Percentiles rank a stretch among this genome's conserved stretches.
Conservation (phyloP, 768 basidiomycete species). For the Leccinum olivaceopallidum region DNA sequence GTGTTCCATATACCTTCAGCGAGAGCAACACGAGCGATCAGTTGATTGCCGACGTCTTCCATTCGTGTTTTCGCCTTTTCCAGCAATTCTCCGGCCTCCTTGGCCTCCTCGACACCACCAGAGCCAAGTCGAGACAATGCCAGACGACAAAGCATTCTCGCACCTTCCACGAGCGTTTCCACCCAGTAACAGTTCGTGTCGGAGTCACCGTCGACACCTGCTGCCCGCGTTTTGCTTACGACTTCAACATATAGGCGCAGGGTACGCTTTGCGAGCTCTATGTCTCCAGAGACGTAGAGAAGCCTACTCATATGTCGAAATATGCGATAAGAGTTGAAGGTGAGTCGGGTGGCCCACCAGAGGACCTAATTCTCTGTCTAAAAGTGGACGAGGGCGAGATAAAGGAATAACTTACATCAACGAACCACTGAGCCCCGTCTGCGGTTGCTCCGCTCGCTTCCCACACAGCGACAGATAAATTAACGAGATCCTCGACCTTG, state of each 20-base stretch:
- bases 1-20: conserved; percentile 76
- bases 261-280: conserved; percentile 66
- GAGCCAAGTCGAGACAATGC: conserved; percentile 35
- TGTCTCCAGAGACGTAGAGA: conserved; percentile 60
- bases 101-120: conserved; percentile 57
- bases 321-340: conserved; percentile 88
- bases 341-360: conserved; percentile 93
- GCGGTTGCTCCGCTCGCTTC: conserved; percentile 67
- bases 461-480: conserved; percentile 80
- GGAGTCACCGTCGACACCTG: conserved; percentile 42
- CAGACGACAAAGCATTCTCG: conserved; percentile 69
- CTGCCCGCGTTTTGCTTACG: conserved; percentile 77
- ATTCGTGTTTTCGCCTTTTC: conserved; percentile 60
- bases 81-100: conserved; percentile 62
- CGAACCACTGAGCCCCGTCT: conserved; percentile 71
- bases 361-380: conserved; percentile 54
- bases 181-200: conserved; percentile 78
- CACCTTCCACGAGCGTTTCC: conserved; percentile 73
- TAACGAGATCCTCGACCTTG: conserved; percentile 82
- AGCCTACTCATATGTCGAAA: conserved; percentile 84
- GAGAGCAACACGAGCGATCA: conserved; percentile 59
- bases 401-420: conserved; percentile 59
- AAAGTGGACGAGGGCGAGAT: background rate
- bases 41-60: conserved; percentile 45
- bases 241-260: conserved; percentile 82